Percentiles rank a stretch among this genome's conserved stretches.
Conservation (phyloP, 2,329 filamentous ascomycete species). For the Fusarium xylarioides region DNA sequence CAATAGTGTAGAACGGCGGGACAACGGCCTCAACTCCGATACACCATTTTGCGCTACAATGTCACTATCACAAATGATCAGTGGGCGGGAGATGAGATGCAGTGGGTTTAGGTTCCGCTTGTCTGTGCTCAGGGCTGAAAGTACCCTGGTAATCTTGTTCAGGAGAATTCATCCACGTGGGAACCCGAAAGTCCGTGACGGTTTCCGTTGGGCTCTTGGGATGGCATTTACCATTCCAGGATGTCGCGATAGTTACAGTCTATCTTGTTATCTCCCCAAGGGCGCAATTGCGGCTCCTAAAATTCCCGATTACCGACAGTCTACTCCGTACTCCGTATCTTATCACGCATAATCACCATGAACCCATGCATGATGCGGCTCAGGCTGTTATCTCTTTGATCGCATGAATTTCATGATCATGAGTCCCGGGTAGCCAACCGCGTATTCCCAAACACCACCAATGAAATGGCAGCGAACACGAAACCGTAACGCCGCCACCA, state of each 20-base stretch:
- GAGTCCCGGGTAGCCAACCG: background rate
- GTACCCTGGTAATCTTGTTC: background rate
- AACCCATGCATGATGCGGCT: background rate
- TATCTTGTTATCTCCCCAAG: background rate
- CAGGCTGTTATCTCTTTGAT: background rate
- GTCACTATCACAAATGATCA: background rate
- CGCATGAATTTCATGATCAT: background rate
- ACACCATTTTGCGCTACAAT: background rate
- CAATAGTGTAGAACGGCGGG: background rate
- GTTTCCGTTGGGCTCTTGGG: background rate
- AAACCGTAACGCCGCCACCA: background rate
- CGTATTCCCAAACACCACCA: background rate
- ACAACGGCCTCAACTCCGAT: background rate
- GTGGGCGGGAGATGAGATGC: conserved; percentile 6
- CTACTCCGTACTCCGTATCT: too few species aligned
- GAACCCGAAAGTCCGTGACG: background rate
- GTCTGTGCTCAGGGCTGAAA: background rate
- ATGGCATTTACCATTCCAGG: background rate
- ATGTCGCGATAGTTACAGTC: background rate
- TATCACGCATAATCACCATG: background rate
- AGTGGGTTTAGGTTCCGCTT: background rate
- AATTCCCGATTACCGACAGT: background rate
- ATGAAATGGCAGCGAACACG: background rate
- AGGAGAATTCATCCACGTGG: conserved; percentile 8
- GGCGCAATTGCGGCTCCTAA: background rate